Base-by-base conservation (phyloP, 805 yeast species). In the Ogataea ganodermae region DNA sequence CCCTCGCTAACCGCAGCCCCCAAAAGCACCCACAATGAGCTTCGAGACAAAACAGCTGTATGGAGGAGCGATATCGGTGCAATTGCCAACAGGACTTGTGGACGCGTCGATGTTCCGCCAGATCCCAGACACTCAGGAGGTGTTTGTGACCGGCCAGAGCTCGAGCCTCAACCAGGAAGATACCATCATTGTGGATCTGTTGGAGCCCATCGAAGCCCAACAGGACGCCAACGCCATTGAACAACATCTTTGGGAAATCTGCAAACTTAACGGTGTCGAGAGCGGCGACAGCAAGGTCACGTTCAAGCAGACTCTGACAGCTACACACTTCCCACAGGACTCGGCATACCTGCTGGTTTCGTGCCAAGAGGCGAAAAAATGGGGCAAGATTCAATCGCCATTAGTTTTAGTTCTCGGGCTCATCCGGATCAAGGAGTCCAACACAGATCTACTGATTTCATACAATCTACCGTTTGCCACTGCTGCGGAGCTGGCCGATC, bases 41-140 rank as follows among this genome's bases (percentile, higher is more conserved):
- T 58, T 28, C 41, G 47, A 38, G 28, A 27, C n/a, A 1, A 55
- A 53, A 42, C 68, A 68, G 24, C 66, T 90, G 5, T 91, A 84
- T 61, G 98, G 98, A 0, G 98, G 97, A 1, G 94, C 96, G 0
- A 75, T 90, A 16, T 60, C 73, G 2, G 74, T 81, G 0, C 66
- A 65, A 3, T 49, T 90, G 4, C 96, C 96, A 0, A 48, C 55
- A 1, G 78, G 77, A 0, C 73, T 84, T 41, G 60, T 84, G 1
- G 97, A 94, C 65, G 97, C 90, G 0, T 85, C 96, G 1, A 65
- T 72, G 30, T 62, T 91, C 41, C 72, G 99, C 47, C 88, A 88
- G 50, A 80, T 94, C 3, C 98, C 99, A 0, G 97, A 94, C 60
- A 83, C 90, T 1, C 98, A 94, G 63, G 99, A 92, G 64, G 97